Conservation (phyloP, 257 asterid species). For the Ajuga chamaepitys region DNA sequence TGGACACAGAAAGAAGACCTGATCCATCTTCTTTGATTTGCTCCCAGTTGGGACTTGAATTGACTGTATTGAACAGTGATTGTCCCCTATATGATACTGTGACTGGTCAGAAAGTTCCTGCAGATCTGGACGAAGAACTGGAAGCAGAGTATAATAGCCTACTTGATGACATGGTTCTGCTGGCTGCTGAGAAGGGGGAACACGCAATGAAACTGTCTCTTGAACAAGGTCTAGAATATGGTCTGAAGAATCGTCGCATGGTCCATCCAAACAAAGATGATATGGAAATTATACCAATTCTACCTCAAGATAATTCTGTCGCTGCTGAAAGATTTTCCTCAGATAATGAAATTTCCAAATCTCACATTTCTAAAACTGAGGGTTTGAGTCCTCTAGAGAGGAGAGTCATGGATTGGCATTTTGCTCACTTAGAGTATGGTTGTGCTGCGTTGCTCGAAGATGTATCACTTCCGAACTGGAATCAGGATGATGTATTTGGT, state of each 20-base stretch:
- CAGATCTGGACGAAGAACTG: conserved; percentile 74
- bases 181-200: conserved; percentile 91
- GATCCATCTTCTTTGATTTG: conserved; percentile 96
- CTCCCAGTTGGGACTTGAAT: conserved; percentile 92
- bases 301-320: conserved; percentile 23
- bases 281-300: conserved; percentile 21
- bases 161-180: conserved; percentile 87
- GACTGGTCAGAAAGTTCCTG: conserved; percentile 80
- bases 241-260: conserved; percentile 54
- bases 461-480: conserved; percentile 96
- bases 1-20: conserved; percentile 94
- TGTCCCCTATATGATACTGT: conserved; percentile 93
- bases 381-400: conserved; percentile 83
- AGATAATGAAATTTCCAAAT: conserved; percentile 26
- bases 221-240: conserved; percentile 88
- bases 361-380: conserved; percentile 28
- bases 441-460: conserved; percentile 93
- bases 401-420: conserved; percentile 99
- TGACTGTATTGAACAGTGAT: conserved; percentile 91
- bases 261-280: conserved; percentile 24
- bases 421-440: conserved; percentile 96
- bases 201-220: conserved; percentile 83
- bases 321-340: conserved; percentile 22
- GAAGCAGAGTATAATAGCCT: conserved; percentile 92
- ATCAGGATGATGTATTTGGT: conserved; percentile 92